Evolutionary conservation across 768 basidiomycete genomes (phyloP), one percentile per base, ranked within the genome.

Genomic region (Cystoderma amianthinum): DNA sequence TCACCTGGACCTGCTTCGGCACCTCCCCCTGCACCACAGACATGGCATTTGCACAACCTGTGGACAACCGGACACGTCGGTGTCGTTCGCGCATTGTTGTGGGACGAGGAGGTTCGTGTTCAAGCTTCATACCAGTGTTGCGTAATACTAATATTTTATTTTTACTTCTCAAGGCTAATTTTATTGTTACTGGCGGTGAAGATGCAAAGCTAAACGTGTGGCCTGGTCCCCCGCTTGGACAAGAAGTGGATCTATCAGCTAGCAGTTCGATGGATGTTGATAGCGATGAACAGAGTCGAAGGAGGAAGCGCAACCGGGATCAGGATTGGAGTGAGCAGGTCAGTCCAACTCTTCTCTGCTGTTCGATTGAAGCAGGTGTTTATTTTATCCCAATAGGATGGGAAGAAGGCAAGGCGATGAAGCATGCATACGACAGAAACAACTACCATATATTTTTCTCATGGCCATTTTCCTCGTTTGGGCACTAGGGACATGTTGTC

Each of bases 1-100:
- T n/a, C n/a, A n/a, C n/a, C n/a, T n/a, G n/a, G n/a, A n/a, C n/a
- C n/a, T n/a, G n/a, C n/a, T n/a, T n/a, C n/a, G n/a, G n/a, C n/a
- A n/a, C n/a, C n/a, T n/a, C n/a, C n/a, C n/a, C n/a, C n/a, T n/a
- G n/a, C n/a, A n/a, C n/a, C n/a, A n/a, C n/a, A n/a, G n/a, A n/a
- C n/a, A n/a, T 82, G 79, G 79, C 59, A 54, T 32, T 53, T 82
- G 16, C 64, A 68, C 32, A 72, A 68, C 38, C 51, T 70, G 2
- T 82, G 78, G 78, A 62, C 72, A 11, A 63, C 64, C 9, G 75
- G 74, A 5, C 81, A 84, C 50, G 51, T 58, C 4, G 80, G 78
- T 3, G 51, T 83, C 15, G 74, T 84, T 2, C 68, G 81, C 17
- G 71, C 74, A 10, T 50, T 78, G 5, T 45, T 71, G 17, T 79